Conservation (phyloP, 2,329 filamentous ascomycete species). For the Cryphonectria japonica region DNA sequence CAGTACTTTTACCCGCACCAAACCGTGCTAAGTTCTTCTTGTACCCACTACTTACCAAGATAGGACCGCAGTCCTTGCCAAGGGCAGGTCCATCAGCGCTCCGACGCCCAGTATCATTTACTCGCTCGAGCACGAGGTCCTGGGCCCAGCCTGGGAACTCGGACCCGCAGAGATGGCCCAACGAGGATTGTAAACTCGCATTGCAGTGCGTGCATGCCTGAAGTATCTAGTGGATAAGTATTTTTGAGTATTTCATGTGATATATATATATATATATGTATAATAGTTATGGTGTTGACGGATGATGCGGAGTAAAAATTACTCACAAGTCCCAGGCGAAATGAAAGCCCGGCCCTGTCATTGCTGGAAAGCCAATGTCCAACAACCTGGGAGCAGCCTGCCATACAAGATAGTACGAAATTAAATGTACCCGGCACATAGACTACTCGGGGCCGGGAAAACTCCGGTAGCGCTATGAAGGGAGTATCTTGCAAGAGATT, state of each 20-base stretch:
- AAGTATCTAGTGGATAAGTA: not conserved
- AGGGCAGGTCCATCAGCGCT: not conserved
- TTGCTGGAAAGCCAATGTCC: not conserved
- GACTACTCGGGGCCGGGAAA: not conserved
- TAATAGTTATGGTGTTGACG: too few species aligned
- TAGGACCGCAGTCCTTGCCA: not conserved
- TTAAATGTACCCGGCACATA: not conserved
- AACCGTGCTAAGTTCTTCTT: not conserved
- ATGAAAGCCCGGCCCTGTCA: not conserved
- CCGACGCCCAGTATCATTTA: not conserved
- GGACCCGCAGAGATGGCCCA: conserved; percentile 7
- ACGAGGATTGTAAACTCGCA: not conserved
- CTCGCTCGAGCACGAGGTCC: not conserved
- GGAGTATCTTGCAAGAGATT: conserved; percentile 2
- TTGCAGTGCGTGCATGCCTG: not conserved
- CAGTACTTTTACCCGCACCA: not conserved
- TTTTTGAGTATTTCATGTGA: not conserved
- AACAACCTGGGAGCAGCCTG: not conserved
- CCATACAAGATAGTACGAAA: not conserved
- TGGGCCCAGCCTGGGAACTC: not conserved
- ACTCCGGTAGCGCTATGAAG: not conserved
- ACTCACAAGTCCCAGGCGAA: not conserved
- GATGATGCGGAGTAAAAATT: not conserved
- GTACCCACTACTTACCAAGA: not conserved
- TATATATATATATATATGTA: too few species aligned